Evolutionary conservation across 2,329 filamentous ascomycete species (phyloP), one percentile per base, ranked within the genome.

Genomic region (Lasiodiplodia citricola): DNA sequence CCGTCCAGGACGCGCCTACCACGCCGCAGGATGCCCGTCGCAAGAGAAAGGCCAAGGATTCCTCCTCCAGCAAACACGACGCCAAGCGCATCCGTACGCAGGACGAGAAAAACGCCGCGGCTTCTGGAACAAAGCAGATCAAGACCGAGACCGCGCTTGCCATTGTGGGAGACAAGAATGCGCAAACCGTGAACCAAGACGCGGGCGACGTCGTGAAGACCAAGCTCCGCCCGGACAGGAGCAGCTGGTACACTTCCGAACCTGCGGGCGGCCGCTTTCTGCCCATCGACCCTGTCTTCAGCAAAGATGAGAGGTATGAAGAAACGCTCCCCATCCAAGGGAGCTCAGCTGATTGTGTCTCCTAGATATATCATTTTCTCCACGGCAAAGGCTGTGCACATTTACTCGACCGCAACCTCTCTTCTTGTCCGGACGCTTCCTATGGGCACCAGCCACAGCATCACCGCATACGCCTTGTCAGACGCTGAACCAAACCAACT

Each of bases 321-420:
- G 67, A 70, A 70, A 41, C 31, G 25, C 7, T 23, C 25, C n/a
- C 18, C 21, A 2, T 18, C 4, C 11, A 47, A 3, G 23, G 23
- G 38, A 35, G 28, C 28, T 13, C 5, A 52, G 65, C 57, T 68
- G 52, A 62, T 75, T 81, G 65, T 82, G 74, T 74, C 69, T 37
- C 54, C 47, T 25, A 93, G 92, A 76, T 87, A 91, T 79, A 78
- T 97, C 50, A 89, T 97, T 68, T 79, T 97, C 68, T 88, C 91
- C 38, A 92, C 93, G 75, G 87, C 90, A 70, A 90, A 88, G 35
- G 90, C 91, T 11, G 84, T 97, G 66, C 91, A 94, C 77, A 86
- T 97, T 31, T 97, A 96, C 80, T 92, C 92, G 1, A 88, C 92
- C 37, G 84, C 88, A 71, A 94, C 93, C 67, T 98, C 96, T 1